Percentiles rank a stretch among this genome's conserved stretches.
These are phyloP conservation scores for Orbilia blumenaviensis DNA, from an alignment of 2,329 filamentous ascomycete genomes.

Conservation along the genomic window DNA sequence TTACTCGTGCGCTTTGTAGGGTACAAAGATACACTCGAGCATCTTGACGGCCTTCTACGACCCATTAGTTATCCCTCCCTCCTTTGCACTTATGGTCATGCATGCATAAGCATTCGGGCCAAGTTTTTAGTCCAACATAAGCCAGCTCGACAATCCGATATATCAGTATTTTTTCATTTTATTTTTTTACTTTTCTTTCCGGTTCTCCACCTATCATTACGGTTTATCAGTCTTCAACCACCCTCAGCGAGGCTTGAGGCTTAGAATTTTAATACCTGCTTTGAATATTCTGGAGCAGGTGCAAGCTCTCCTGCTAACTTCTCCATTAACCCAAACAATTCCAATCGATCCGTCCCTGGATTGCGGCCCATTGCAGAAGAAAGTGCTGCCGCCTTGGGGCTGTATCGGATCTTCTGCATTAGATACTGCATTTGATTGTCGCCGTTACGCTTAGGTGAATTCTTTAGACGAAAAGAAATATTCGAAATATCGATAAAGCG, in stretches of 20 bases:
- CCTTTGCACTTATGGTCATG: constrained; percentile 43
- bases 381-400: constrained; percentile 31
- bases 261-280: constrained; percentile 19
- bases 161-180: neutral
- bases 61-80: constrained; percentile 13
- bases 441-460: constrained; percentile 36
- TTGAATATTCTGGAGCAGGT: constrained; percentile 35
- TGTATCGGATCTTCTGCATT: constrained; percentile 44
- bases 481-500: constrained; percentile 6
- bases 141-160: constrained; percentile 9
- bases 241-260: neutral
- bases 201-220: constrained; percentile 9
- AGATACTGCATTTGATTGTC: constrained; percentile 47
- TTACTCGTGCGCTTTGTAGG: constrained; percentile 34
- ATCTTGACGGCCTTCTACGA: constrained; percentile 13
- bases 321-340: constrained; percentile 36
- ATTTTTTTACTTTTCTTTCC: neutral
- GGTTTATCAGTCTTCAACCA: neutral
- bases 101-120: constrained; percentile 34
- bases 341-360: constrained; percentile 27
- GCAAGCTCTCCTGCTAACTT: constrained; percentile 44
- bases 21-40: constrained; percentile 32
- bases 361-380: constrained; percentile 30
- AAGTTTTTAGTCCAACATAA: constrained; percentile 28
- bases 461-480: constrained; percentile 17